Percentiles rank a stretch among this genome's conserved stretches.
Evolutionary conservation across 495 filamentous ascomycete genomes (phyloP).

Genomic region (Opeltia flavorubescens): DNA sequence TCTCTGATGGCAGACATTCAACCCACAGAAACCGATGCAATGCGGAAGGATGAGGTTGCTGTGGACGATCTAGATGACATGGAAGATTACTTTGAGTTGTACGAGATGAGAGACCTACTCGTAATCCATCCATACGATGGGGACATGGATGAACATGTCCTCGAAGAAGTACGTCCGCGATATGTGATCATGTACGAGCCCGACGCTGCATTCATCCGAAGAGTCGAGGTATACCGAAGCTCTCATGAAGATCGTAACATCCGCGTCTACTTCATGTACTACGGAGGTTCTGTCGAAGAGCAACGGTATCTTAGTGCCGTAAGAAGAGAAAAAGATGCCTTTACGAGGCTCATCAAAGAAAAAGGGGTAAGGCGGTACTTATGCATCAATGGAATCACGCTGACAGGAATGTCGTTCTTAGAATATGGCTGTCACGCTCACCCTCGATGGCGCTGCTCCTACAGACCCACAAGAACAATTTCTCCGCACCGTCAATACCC

Average conservation of each 20-base stretch:
- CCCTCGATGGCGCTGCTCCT: slow-evolving; percentile 49
- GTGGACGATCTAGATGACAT: slow-evolving; percentile 75
- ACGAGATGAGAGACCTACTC: slow-evolving; percentile 79
- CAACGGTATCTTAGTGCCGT: slow-evolving; percentile 85
- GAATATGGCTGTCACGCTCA: slow-evolving; percentile 79
- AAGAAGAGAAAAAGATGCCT: slow-evolving; percentile 85
- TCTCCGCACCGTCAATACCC: slow-evolving; percentile 87
- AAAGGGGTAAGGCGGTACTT: slow-evolving; percentile 52
- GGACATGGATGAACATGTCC: slow-evolving; percentile 87
- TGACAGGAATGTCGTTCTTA: too few relatives aligned
- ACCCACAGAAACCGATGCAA: slow-evolving; percentile 48
- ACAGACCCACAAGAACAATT: slow-evolving; percentile 88
- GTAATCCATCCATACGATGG: slow-evolving; percentile 88
- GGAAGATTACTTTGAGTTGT: slow-evolving; percentile 84
- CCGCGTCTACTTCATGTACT: slow-evolving; percentile 90
- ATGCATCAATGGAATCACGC: too few relatives aligned
- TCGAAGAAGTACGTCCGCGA: slow-evolving; percentile 82
- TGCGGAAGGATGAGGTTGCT: slow-evolving; percentile 57
- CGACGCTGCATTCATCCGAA: slow-evolving; percentile 84
- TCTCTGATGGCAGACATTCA: slow-evolving; percentile 51
- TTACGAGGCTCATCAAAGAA: slow-evolving; percentile 84
- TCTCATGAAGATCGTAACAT: slow-evolving; percentile 83
- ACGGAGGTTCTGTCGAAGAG: slow-evolving; percentile 88
- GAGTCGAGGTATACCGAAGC: slow-evolving; percentile 90
- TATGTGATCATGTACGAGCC: slow-evolving; percentile 99